Evolutionary conservation across 148 eudicot genomes (phyloP).

Genomic region (Suaeda aralocaspica): DNA sequence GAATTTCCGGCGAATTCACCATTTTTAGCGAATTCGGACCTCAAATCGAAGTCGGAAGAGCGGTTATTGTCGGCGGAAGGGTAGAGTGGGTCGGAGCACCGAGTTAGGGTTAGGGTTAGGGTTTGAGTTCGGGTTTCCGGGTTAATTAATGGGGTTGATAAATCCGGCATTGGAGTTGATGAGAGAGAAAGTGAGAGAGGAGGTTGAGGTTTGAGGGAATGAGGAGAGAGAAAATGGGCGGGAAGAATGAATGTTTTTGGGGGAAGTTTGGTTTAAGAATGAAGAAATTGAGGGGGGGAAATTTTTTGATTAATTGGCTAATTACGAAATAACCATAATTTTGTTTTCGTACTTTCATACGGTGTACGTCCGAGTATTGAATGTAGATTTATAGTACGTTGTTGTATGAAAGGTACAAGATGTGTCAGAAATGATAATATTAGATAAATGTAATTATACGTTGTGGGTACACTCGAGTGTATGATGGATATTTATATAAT

Average conservation of each 20-base stretch:
- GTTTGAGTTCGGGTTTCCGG: conserved; percentile 29
- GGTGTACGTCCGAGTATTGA: too few relatives aligned
- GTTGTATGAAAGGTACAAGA: too few relatives aligned
- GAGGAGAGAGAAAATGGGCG: conserved; percentile 24
- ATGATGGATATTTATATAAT: too few relatives aligned
- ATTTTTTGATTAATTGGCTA: too few relatives aligned
- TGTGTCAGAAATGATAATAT: too few relatives aligned
- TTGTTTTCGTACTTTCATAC: too few relatives aligned
- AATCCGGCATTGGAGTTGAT: conserved; percentile 31
- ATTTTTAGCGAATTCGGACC: conserved; percentile 13
- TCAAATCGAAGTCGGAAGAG: conserved; percentile 6
- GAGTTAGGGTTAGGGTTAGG: conserved; percentile 30
- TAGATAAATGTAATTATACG: too few relatives aligned
- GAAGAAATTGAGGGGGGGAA: too few relatives aligned
- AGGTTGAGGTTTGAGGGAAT: too few relatives aligned
- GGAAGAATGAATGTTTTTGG: conserved; percentile 10
- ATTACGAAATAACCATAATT: not conserved
- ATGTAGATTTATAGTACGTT: too few relatives aligned
- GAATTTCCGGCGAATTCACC: conserved; percentile 9
- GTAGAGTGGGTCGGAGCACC: conserved; percentile 15
- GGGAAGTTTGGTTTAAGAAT: not conserved
- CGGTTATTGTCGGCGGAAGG: conserved; percentile 17
- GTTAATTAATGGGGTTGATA: conserved; percentile 24
- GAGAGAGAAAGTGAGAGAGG: conserved; percentile 14
- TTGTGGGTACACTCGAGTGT: too few relatives aligned